phyloP scores from a whole-genome alignment of 2,329 filamentous ascomycete species.

The Cladosporium sp. region DNA sequence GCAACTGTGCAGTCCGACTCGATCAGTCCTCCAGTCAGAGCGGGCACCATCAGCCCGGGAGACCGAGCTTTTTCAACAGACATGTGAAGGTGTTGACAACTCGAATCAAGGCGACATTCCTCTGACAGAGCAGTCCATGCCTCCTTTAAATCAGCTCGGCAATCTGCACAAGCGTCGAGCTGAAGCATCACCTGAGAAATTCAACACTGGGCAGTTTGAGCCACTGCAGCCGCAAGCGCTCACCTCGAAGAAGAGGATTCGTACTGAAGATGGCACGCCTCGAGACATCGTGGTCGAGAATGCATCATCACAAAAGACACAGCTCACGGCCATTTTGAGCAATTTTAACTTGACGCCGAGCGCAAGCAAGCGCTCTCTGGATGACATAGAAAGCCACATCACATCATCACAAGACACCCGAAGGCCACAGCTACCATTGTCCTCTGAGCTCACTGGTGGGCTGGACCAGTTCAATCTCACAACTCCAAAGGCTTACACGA shows the following conservation, averaged over 20 bases:
- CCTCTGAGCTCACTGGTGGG: neutral
- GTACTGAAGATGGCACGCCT: neutral
- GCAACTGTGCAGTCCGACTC: neutral
- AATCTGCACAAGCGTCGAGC: slow-evolving; percentile 24
- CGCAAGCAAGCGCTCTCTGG: neutral
- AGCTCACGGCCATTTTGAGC: slow-evolving; percentile 4
- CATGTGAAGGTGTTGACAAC: neutral
- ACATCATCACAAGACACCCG: neutral
- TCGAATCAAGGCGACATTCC: neutral
- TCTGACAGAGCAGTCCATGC: neutral
- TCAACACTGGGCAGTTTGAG: slow-evolving; percentile 23
- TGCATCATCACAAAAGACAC: neutral
- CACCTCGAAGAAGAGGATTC: neutral
- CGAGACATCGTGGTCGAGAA: neutral
- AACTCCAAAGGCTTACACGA: slow-evolving; percentile 3
- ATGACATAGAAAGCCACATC: neutral
- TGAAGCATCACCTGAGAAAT: slow-evolving; percentile 26
- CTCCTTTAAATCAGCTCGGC: slow-evolving; percentile 6
- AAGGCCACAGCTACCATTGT: neutral
- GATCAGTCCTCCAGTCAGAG: neutral
- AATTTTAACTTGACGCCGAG: slow-evolving; percentile 5
- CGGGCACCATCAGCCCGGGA: slow-evolving; percentile 3
- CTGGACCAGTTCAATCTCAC: neutral
- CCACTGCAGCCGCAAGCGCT: slow-evolving; percentile 15
- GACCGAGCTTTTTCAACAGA: slow-evolving; percentile 5